A percentile compares a stretch with the other conserved stretches of the same genome.
Conservation (phyloP, 2,329 filamentous ascomycete genomes). For the Aspergillus floridensis region DNA sequence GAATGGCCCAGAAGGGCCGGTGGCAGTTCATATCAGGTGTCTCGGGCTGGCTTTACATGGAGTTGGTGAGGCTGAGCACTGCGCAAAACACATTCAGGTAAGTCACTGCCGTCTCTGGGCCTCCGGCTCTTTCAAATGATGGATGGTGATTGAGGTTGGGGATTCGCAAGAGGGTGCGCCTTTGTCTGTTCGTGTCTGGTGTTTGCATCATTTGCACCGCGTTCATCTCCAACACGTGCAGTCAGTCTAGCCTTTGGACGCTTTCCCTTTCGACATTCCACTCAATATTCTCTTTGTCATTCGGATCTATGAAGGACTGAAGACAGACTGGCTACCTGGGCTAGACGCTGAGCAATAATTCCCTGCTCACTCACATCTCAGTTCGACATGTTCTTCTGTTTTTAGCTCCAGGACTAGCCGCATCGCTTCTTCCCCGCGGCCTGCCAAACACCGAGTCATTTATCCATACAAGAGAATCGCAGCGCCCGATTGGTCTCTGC, state of each 20-base stretch:
- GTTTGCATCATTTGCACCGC: constrained; percentile 6
- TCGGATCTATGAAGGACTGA: neutral
- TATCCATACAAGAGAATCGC: neutral
- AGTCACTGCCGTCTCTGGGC: neutral
- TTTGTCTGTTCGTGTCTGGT: neutral
- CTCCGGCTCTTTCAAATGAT: neutral
- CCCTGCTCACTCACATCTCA: neutral
- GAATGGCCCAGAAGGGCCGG: neutral
- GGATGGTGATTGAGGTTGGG: neutral
- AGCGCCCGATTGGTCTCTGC: neutral
- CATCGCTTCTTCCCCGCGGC: neutral
- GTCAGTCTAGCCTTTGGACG: neutral
- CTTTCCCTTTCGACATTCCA: neutral
- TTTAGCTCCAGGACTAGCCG: neutral
- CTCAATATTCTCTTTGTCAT: neutral
- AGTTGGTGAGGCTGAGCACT: neutral
- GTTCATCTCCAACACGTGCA: neutral
- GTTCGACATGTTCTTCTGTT: neutral
- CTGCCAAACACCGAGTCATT: neutral
- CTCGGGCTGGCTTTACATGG: no score
- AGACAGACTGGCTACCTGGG: neutral
- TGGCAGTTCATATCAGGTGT: neutral
- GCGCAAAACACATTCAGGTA: neutral
- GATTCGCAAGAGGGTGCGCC: neutral
- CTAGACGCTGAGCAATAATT: neutral